A percentile compares a stretch with the other conserved stretches of the same genome.
Conservation (phyloP, 2,329 filamentous ascomycete species). For the Sarocladiaceae sp. region DNA sequence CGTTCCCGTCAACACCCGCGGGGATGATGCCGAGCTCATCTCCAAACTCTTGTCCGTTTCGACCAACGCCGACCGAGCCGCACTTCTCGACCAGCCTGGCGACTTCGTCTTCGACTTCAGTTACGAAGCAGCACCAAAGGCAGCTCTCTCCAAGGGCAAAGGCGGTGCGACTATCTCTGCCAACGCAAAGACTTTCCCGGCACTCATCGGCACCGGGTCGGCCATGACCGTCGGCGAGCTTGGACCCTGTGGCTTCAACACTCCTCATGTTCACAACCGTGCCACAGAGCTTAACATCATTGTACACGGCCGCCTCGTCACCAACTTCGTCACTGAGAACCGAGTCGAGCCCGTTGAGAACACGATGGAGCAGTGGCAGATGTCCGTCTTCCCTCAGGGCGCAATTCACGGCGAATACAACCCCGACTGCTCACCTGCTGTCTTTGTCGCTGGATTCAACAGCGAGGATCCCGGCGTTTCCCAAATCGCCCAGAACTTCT, state of each 20-base stretch:
- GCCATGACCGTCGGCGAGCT: slow-evolving; percentile 47
- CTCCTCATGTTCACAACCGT: slow-evolving; percentile 49
- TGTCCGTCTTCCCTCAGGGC: slow-evolving; percentile 49
- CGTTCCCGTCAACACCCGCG: slow-evolving; percentile 1
- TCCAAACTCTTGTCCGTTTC: slow-evolving; percentile 1
- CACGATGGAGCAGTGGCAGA: slow-evolving; percentile 33
- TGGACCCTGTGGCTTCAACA: slow-evolving; percentile 49
- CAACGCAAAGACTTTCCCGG: slow-evolving; percentile 51
- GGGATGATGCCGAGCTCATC: not conserved
- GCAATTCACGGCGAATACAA: slow-evolving; percentile 51
- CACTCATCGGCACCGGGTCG: slow-evolving; percentile 44
- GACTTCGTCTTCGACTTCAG: slow-evolving; percentile 46
- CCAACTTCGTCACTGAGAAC: slow-evolving; percentile 48
- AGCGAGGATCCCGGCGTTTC: slow-evolving; percentile 46
- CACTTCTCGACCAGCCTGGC: not conserved
- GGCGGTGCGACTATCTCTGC: slow-evolving; percentile 45
- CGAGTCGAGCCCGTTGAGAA: slow-evolving; percentile 32
- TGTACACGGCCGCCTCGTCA: slow-evolving; percentile 39
- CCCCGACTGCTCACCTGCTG: slow-evolving; percentile 42
- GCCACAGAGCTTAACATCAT: slow-evolving; percentile 47
- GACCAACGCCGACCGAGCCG: not conserved
- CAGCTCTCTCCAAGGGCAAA: slow-evolving; percentile 13
- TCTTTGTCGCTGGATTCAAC: slow-evolving; percentile 44
- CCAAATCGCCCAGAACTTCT: slow-evolving; percentile 43
- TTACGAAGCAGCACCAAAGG: slow-evolving; percentile 12